Base-by-base conservation (phyloP, 2,329 filamentous ascomycete species). In the Exophiala oligosperma region DNA sequence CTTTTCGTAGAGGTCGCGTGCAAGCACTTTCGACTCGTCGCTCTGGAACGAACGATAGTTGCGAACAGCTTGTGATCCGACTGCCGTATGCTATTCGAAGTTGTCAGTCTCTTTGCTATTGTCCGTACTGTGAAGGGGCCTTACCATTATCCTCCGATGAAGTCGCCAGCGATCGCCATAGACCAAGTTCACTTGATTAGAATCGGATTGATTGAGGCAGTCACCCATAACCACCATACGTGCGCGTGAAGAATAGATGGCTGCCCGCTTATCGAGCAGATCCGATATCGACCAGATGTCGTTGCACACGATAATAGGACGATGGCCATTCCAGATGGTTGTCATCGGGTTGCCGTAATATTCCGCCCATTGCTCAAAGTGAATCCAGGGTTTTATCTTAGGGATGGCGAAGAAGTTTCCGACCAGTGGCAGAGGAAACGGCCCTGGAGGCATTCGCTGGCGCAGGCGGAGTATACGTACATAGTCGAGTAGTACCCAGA, bases 361-460 rank as follows among this genome's bases (percentile, higher is more conserved):
- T 63, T 79, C 78, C 2, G 81, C 79, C 0, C 83, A 69, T 62
- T 79, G 66, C 52, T 84, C 80, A 61, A 84, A 83, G 67, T 79
- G 80, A 23, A 83, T 74, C 82, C 82, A 84, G 1, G 82, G 81
- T 64, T 83, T 83, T 53, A 73, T 74, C 24, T 79, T 74, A 1
- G 81, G 81, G 3, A 84, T 73, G 59, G 77, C 76, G 54, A 79
- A 81, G 0, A 80, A 83, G 64, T 83, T 84, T 32, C 81, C 81
- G 4, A 84, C 70, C 32, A 84, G 74, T 4, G 81, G 81, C 57
- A 74, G 74, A 1, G 81, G 81, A 2, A 82, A 75, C 1, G 81
- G 81, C 0, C 81, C 81, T 2, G 81, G 81, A 0, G 81, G 81
- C 78, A 68, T 64, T 29, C 53, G 57, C 12, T 52, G 59, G 32